These are phyloP conservation scores for Brachypodium distachyon DNA, from an alignment of 202 grass and related monocot genomes.

Conservation along the genomic window DNA sequence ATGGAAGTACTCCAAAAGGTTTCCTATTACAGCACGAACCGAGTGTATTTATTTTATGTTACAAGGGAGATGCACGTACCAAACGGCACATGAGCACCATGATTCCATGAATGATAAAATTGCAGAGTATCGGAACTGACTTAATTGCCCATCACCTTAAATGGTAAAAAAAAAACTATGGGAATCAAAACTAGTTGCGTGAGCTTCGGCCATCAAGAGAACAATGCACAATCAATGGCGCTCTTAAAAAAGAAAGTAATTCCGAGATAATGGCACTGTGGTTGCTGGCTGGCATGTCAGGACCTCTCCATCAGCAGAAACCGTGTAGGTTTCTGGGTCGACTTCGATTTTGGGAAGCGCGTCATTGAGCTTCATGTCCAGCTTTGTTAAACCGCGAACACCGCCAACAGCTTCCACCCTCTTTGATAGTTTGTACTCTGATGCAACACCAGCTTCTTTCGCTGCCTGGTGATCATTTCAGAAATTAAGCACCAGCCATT, in stretches of 20 bases:
- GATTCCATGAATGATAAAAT: no score
- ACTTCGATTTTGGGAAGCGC: conserved; percentile 70
- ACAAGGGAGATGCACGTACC: no score
- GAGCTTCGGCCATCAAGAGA: background rate
- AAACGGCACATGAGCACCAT: no score
- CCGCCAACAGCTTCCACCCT: conserved; percentile 58
- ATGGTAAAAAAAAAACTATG: no score
- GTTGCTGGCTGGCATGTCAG: conserved; percentile 53
- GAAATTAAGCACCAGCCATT: background rate
- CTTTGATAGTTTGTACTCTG: conserved; percentile 59
- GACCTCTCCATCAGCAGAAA: conserved; percentile 66
- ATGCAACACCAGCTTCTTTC: conserved; percentile 46
- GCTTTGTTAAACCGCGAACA: conserved; percentile 60
- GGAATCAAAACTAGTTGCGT: no score
- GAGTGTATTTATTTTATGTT: no score
- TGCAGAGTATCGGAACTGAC: no score
- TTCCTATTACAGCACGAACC: no score
- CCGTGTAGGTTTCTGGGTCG: conserved; percentile 64
- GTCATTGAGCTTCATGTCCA: conserved; percentile 89
- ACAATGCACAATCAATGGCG: background rate
- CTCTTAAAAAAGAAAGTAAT: conserved; percentile 87
- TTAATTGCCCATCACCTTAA: no score
- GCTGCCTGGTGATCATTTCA: conserved; percentile 50
- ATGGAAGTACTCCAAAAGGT: no score
- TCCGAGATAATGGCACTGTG: conserved; percentile 67